Percentiles rank a stretch among this genome's conserved stretches.
These are phyloP conservation scores for Phytophthora sp. DNA, from an alignment of 352 stramenopile species.

Conservation along the genomic window DNA sequence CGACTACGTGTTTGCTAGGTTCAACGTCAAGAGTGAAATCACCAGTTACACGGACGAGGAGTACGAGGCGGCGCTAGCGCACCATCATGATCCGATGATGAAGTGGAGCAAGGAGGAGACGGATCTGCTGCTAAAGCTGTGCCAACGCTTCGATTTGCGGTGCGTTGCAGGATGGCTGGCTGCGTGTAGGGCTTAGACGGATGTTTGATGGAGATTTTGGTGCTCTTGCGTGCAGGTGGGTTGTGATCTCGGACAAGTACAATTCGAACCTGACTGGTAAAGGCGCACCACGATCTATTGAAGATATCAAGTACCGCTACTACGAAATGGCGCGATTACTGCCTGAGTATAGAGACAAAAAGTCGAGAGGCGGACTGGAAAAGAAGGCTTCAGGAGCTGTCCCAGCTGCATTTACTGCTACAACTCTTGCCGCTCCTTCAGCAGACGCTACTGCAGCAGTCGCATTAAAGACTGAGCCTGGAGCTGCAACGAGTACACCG, in stretches of 20 bases:
- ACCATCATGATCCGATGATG: constrained; percentile 53
- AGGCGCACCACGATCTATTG: constrained; percentile 44
- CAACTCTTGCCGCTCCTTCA: constrained; percentile 4
- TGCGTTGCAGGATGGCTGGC: constrained; percentile 1
- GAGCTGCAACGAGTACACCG: constrained; percentile 10
- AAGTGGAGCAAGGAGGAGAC: constrained; percentile 76
- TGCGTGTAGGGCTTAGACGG: not conserved
- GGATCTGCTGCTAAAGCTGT: constrained; percentile 58
- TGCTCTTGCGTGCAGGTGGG: constrained; percentile 44
- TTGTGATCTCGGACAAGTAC: constrained; percentile 69
- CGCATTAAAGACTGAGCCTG: constrained; percentile 11
- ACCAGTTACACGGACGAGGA: constrained; percentile 61
- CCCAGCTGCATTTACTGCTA: constrained; percentile 4
- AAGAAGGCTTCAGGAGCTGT: constrained; percentile 8
- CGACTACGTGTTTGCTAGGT: constrained; percentile 74
- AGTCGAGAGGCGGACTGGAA: constrained; percentile 20
- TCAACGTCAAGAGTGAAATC: constrained; percentile 65
- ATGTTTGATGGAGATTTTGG: constrained; percentile 4
- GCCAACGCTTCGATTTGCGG: constrained; percentile 60
- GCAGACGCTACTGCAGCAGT: constrained; percentile 3
- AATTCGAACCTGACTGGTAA: constrained; percentile 51
- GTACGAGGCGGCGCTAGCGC: constrained; percentile 48
- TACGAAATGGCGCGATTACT: constrained; percentile 64
- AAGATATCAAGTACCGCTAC: constrained; percentile 80
- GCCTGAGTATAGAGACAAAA: constrained; percentile 45